Conservation (phyloP, 2,329 filamentous ascomycete genomes). For the Tolypocladium album region DNA sequence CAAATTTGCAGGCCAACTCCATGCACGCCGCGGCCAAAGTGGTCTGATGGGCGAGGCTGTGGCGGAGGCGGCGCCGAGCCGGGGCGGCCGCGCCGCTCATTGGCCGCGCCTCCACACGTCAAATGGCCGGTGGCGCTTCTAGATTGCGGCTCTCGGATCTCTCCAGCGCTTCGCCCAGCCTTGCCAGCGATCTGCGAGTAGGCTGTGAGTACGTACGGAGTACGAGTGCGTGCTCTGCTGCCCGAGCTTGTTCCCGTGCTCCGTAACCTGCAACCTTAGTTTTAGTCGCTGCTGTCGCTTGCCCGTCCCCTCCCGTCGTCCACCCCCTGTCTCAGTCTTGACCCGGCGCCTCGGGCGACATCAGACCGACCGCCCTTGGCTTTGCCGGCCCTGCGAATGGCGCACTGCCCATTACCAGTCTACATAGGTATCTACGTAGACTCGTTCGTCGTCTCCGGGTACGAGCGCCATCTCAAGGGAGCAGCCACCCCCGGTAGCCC, state of each 20-base stretch:
- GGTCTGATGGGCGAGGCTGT: constrained; percentile 28
- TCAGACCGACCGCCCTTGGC: neutral
- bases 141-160: neutral
- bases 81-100: neutral
- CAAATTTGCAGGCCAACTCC: constrained; percentile 5
- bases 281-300: too few relatives aligned
- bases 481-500: neutral
- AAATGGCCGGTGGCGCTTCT: neutral
- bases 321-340: neutral
- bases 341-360: neutral
- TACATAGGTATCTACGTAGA: too few relatives aligned
- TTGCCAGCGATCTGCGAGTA: too few relatives aligned
- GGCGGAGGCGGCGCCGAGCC: constrained; percentile 1
- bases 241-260: too few relatives aligned
- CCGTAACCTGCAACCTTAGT: too few relatives aligned
- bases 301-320: too few relatives aligned
- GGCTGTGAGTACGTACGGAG: too few relatives aligned
- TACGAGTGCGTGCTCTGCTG: too few relatives aligned
- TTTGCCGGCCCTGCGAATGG: neutral
- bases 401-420: neutral
- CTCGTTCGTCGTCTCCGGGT: neutral
- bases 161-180: neutral
- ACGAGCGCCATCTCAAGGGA: neutral
- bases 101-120: neutral
- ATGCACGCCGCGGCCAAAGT: constrained; percentile 14